Evolutionary conservation across 441 rosid species (phyloP).

Genomic region (Macaranga tanarius): DNA sequence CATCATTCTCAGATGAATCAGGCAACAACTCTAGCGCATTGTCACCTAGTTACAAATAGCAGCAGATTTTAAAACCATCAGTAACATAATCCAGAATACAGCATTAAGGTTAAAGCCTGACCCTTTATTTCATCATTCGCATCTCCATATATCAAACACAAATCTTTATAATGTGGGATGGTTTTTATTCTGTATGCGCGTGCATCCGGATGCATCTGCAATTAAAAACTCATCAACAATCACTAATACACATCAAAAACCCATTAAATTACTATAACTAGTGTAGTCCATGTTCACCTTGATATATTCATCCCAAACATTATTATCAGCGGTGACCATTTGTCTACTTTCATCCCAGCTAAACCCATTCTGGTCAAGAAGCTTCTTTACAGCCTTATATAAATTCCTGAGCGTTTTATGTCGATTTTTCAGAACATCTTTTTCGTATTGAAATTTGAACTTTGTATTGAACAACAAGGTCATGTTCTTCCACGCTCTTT

Average conservation of each 20-base stretch:
- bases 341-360: conserved; percentile 65
- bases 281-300: conserved; percentile 46
- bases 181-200: conserved; percentile 66
- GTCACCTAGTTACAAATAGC: conserved; percentile 29
- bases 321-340: conserved; percentile 65
- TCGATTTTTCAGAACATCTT: conserved; percentile 70
- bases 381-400: conserved; percentile 56
- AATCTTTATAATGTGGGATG: conserved; percentile 61
- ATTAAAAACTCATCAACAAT: conserved; percentile 19
- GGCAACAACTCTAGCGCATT: conserved; percentile 30
- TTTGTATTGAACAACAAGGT: conserved; percentile 53
- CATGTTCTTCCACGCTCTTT: conserved; percentile 87
- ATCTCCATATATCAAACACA: conserved; percentile 62
- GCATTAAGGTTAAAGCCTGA: conserved; percentile 24
- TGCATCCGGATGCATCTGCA: conserved; percentile 60
- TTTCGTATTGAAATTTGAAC: conserved; percentile 62
- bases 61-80: conserved; percentile 13
- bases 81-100: neutral
- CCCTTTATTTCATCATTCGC: conserved; percentile 49
- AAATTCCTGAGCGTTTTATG: conserved; percentile 65
- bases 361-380: conserved; percentile 58
- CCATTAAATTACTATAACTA: neutral
- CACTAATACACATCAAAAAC: neutral
- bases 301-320: conserved; percentile 67
- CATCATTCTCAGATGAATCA: conserved; percentile 28